phyloP scores from a whole-genome alignment of 2,329 filamentous ascomycete species.

The Lachnellula subtilissima region DNA sequence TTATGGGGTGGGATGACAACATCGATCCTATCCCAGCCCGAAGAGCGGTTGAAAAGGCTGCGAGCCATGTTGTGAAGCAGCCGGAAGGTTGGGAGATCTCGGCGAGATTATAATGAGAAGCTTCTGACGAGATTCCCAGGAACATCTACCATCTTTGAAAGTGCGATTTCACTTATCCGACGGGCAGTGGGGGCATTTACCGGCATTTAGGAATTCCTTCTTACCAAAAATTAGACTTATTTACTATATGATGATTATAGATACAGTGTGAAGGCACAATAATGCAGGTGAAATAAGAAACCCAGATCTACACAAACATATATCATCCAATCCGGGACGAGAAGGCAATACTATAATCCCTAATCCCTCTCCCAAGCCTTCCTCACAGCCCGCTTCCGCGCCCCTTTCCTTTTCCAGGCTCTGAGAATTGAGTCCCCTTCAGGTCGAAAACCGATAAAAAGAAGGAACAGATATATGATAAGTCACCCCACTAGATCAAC shows the following conservation, averaged over 20 bases:
- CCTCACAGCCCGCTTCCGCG: constrained; percentile 65
- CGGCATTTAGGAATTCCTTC: too few species aligned
- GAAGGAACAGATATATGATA: constrained; percentile 32
- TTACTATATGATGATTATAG: too few species aligned
- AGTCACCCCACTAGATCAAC: constrained; percentile 56
- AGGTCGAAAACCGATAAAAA: constrained; percentile 66
- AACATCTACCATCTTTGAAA: too few species aligned
- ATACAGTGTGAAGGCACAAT: too few species aligned
- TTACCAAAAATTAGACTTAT: too few species aligned
- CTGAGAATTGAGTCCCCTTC: constrained; percentile 42
- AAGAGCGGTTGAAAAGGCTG: neutral
- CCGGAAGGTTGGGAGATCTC: neutral
- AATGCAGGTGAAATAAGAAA: too few species aligned
- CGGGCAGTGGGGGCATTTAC: too few species aligned
- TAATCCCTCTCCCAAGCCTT: constrained; percentile 69
- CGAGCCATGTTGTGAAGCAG: neutral
- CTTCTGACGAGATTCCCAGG: too few species aligned
- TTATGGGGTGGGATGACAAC: constrained; percentile 8
- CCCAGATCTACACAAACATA: too few species aligned
- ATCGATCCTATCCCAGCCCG: neutral
- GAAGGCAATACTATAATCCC: constrained; percentile 54
- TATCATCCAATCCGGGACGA: constrained; percentile 48
- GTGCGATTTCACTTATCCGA: too few species aligned
- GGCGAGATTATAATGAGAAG: neutral
- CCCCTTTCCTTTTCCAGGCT: constrained; percentile 53